A percentile compares a stretch with the other conserved stretches of the same genome.
Conservation (phyloP, 345 rosid genomes). For the Pugionium dolabratum region DNA sequence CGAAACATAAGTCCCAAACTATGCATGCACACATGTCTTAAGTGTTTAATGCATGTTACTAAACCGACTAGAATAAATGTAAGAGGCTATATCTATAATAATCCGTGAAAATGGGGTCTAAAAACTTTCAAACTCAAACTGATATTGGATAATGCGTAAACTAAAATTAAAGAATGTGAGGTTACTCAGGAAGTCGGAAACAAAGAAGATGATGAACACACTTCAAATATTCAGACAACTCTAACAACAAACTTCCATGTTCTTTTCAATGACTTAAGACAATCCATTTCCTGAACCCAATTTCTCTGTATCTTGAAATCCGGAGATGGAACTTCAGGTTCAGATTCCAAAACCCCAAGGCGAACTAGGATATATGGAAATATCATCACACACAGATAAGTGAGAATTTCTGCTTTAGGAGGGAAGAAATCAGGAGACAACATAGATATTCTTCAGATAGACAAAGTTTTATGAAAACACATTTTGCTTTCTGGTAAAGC, state of each 20-base stretch:
- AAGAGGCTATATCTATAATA: conserved; percentile 9
- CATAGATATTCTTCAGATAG: not conserved
- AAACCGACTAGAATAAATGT: not conserved
- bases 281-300: conserved; percentile 24
- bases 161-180: conserved; percentile 34
- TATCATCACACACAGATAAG: not conserved
- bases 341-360: conserved; percentile 56
- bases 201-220: conserved; percentile 36
- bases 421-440: not conserved
- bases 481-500: conserved; percentile 1
- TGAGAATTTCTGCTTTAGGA: not conserved
- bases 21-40: not conserved
- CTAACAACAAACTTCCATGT: conserved; percentile 35
- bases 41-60: no score
- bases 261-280: conserved; percentile 30
- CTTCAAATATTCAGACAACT: conserved; percentile 37
- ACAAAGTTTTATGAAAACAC: not conserved
- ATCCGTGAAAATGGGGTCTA: not conserved
- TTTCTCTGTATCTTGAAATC: conserved; percentile 34
- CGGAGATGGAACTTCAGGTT: conserved; percentile 25
- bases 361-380: conserved; percentile 33
- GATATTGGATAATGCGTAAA: conserved; percentile 41
- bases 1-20: not conserved
- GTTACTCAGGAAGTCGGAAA: conserved; percentile 29
- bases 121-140: conserved; percentile 24